Percentiles rank a stretch among this genome's conserved stretches.
Conservation (phyloP, 2,329 filamentous ascomycete genomes). For the Scolecobasidium constrictum region DNA sequence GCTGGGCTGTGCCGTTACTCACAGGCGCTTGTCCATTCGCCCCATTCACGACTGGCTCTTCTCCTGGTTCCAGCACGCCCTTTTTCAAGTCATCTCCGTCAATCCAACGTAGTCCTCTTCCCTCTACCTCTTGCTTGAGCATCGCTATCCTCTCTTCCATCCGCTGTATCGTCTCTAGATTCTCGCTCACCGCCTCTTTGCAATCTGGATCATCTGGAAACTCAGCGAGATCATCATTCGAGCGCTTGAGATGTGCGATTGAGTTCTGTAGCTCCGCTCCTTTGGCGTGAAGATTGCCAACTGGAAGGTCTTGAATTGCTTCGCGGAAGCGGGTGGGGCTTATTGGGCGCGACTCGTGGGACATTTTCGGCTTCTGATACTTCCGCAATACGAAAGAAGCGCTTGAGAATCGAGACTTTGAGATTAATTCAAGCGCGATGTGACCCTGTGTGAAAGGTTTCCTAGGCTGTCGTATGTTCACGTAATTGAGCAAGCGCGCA, state of each 20-base stretch:
- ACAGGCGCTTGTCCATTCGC: conserved; percentile 12
- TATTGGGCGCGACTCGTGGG: conserved; percentile 52
- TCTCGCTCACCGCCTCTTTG: conserved; percentile 62
- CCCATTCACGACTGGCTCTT: conserved; percentile 2
- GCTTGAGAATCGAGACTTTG: too few relatives aligned
- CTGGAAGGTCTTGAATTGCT: conserved; percentile 56
- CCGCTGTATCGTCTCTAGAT: conserved; percentile 55
- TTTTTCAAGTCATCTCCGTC: conserved; percentile 14
- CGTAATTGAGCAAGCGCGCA: too few relatives aligned
- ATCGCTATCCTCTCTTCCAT: conserved; percentile 57
- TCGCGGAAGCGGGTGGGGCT: conserved; percentile 51
- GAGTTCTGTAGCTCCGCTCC: conserved; percentile 65
- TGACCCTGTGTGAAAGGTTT: too few relatives aligned
- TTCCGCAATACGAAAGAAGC: too few relatives aligned
- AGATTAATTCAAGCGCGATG: too few relatives aligned
- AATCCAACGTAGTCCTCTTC: conserved; percentile 12
- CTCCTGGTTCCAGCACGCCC: conserved; percentile 8
- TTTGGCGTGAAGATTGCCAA: conserved; percentile 60
- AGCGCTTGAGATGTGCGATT: conserved; percentile 62
- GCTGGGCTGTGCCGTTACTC: background rate
- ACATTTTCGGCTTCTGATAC: too few relatives aligned
- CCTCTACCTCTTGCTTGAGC: conserved; percentile 49
- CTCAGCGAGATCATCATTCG: conserved; percentile 49
- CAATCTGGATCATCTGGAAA: conserved; percentile 58
- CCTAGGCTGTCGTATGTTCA: too few relatives aligned